A percentile compares a stretch with the other conserved stretches of the same genome.
phyloP scores from a whole-genome alignment of 2,329 filamentous ascomycete genomes.

The Trichoderma sp. region DNA sequence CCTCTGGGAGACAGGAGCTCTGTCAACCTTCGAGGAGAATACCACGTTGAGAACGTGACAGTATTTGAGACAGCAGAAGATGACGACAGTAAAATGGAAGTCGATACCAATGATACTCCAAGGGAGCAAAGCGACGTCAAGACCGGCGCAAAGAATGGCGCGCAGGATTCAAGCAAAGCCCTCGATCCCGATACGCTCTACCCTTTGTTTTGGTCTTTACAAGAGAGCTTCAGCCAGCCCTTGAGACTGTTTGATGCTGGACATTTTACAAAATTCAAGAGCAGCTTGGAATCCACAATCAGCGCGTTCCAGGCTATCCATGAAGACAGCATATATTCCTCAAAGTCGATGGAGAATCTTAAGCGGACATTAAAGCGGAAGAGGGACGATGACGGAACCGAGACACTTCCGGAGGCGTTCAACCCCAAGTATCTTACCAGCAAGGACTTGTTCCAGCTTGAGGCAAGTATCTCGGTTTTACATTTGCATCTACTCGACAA shows the following conservation, averaged over 20 bases:
- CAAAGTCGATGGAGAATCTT: slow-evolving; percentile 62
- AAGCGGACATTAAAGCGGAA: slow-evolving; percentile 73
- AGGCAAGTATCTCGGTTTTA: slow-evolving; percentile 55
- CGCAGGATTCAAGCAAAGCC: slow-evolving; percentile 51
- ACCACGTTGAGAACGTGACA: slow-evolving; percentile 93
- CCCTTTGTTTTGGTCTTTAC: slow-evolving; percentile 89
- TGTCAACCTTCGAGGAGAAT: slow-evolving; percentile 94
- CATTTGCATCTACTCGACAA: neutral
- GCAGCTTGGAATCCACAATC: slow-evolving; percentile 68
- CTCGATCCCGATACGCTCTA: slow-evolving; percentile 76
- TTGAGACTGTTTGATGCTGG: slow-evolving; percentile 73
- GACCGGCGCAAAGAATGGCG: slow-evolving; percentile 42
- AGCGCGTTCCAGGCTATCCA: slow-evolving; percentile 55
- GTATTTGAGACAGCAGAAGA: slow-evolving; percentile 61
- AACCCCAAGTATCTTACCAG: slow-evolving; percentile 99
- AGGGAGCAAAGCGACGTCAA: slow-evolving; percentile 37
- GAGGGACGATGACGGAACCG: slow-evolving; percentile 54
- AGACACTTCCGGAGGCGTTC: slow-evolving; percentile 57
- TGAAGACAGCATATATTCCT: slow-evolving; percentile 46
- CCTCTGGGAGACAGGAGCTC: slow-evolving; percentile 95
- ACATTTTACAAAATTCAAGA: slow-evolving; percentile 79
- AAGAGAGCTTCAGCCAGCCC: slow-evolving; percentile 89
- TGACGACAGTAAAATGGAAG: slow-evolving; percentile 57
- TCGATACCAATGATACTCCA: slow-evolving; percentile 55
- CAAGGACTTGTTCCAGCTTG: slow-evolving; percentile 90